These are phyloP conservation scores for Tritrichomonas foetus DNA, from an alignment of 208 protist genomes.

Conservation along the genomic window DNA sequence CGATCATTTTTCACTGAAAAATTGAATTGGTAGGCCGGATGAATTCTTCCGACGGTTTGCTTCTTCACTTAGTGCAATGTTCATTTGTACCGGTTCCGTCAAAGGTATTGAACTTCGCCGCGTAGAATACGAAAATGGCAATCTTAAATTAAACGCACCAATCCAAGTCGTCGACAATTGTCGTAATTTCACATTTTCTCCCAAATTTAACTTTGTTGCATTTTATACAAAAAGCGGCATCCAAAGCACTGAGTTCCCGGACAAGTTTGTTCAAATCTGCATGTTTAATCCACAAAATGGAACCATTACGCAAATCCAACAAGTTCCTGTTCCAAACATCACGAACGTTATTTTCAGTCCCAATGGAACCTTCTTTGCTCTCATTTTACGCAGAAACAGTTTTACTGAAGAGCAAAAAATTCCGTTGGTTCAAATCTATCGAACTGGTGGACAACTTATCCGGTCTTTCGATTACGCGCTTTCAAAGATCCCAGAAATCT, in stretches of 20 bases:
- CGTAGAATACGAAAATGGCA: neutral
- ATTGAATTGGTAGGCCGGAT: no score
- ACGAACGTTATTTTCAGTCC: neutral
- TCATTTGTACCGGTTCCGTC: neutral
- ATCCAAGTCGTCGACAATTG: neutral
- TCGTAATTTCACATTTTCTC: slow-evolving; percentile 14
- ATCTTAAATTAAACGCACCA: neutral
- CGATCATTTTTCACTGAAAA: no score
- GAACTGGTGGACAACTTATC: neutral
- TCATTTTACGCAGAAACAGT: neutral
- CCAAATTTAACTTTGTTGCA: neutral
- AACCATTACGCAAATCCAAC: neutral
- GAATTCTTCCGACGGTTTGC: no score
- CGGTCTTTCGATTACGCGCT: neutral
- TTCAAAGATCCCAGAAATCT: neutral
- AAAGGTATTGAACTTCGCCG: neutral
- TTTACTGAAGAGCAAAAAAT: neutral
- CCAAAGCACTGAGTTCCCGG: neutral
- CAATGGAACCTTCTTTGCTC: neutral
- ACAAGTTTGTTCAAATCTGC: neutral
- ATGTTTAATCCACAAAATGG: neutral
- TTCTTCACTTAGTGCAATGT: neutral
- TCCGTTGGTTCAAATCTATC: neutral
- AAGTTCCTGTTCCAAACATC: neutral
- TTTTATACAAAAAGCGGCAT: slow-evolving; percentile 20